Conservation (phyloP, 345 rosid genomes). For the Populus pruinosa region DNA sequence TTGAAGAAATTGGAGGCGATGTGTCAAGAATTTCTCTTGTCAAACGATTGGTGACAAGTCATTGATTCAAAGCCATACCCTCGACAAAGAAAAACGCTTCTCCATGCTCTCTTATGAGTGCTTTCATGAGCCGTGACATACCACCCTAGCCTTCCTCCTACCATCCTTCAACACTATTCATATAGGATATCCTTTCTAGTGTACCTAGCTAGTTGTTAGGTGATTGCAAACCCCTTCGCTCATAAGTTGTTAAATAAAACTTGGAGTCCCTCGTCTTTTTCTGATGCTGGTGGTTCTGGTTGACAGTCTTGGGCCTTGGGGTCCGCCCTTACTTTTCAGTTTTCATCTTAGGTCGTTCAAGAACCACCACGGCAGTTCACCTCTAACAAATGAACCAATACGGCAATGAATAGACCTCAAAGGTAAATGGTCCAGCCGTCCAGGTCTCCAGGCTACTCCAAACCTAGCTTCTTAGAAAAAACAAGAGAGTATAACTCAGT, state of each 20-base stretch:
- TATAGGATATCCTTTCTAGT: background rate
- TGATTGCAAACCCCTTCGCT: background rate
- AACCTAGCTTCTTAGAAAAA: background rate
- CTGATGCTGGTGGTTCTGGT: background rate
- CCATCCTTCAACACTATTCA: background rate
- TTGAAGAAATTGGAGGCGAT: conserved; percentile 26
- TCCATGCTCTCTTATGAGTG: background rate
- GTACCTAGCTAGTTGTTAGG: background rate
- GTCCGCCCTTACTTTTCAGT: background rate
- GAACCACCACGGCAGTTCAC: background rate
- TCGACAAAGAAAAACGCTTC: background rate
- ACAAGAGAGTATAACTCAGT: too few relatives aligned
- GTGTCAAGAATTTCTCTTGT: conserved; percentile 11
- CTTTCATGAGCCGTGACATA: conserved; percentile 7
- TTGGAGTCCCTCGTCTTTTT: background rate
- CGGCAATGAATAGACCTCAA: background rate
- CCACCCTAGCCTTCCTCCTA: background rate
- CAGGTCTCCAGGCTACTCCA: background rate
- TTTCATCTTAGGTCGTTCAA: background rate
- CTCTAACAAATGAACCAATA: background rate
- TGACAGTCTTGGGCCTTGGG: background rate
- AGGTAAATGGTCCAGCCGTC: background rate
- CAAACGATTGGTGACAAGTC: conserved; percentile 8
- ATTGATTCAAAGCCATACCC: background rate
- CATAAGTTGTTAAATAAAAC: background rate